Evolutionary conservation across 805 yeast genomes (phyloP).

Genomic region (Isabelozyma gotoi): DNA sequence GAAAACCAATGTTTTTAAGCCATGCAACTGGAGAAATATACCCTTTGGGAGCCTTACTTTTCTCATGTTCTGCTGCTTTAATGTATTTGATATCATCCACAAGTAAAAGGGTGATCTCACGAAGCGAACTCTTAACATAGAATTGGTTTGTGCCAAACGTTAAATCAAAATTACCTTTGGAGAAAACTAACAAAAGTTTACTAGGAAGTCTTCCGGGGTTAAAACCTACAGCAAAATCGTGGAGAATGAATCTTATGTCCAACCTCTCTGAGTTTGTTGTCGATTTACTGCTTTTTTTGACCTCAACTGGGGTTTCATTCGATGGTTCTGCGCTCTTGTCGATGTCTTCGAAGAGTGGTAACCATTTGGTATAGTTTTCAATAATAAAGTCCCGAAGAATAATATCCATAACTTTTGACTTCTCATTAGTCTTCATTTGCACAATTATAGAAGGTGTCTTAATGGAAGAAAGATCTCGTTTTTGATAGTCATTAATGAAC

Average conservation of each 20-base stretch:
- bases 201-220: constrained; percentile 60
- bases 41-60: constrained; percentile 1
- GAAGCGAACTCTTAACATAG: constrained; percentile 45
- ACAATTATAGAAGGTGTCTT: constrained; percentile 24
- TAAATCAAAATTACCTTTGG: constrained; percentile 55
- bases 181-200: constrained; percentile 51
- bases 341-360: constrained; percentile 39
- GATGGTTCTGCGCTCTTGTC: not conserved
- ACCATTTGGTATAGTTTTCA: constrained; percentile 63
- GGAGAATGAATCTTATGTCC: constrained; percentile 34
- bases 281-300: too few species aligned
- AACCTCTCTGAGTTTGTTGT: constrained; percentile 10
- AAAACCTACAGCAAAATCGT: constrained; percentile 61
- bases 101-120: constrained; percentile 51
- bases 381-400: constrained; percentile 47
- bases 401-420: constrained; percentile 37
- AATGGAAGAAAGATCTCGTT: constrained; percentile 3
- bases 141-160: constrained; percentile 29
- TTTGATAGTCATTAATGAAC: constrained; percentile 21
- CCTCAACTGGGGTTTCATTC: constrained; percentile 7
- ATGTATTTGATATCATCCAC: constrained; percentile 55
- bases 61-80: constrained; percentile 1
- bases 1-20: constrained; percentile 50
- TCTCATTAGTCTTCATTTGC: constrained; percentile 17
- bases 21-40: constrained; percentile 34